These are phyloP conservation scores for Babesia bovis DNA, from an alignment of 169 alveolate genomes.

Conservation along the genomic window DNA sequence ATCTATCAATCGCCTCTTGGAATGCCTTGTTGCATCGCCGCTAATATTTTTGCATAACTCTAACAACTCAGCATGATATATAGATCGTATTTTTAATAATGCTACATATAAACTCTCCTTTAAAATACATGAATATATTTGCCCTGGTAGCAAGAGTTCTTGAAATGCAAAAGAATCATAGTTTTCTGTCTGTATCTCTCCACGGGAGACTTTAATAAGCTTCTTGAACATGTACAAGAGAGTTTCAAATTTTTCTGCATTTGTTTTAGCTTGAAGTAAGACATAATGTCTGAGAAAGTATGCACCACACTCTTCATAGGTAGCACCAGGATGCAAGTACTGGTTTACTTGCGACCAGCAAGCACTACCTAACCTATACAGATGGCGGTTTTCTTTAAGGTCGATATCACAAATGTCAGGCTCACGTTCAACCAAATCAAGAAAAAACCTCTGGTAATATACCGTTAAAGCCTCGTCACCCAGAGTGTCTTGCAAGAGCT, in stretches of 20 bases:
- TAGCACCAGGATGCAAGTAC: constrained; percentile 85
- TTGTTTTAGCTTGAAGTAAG: constrained; percentile 89
- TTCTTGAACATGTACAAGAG: constrained; percentile 93
- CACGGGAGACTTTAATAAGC: constrained; percentile 88
- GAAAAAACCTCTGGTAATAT: constrained; percentile 62
- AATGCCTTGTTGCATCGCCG: constrained; percentile 18
- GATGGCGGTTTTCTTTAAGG: constrained; percentile 80
- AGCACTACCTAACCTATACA: constrained; percentile 79
- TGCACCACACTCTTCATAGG: constrained; percentile 93
- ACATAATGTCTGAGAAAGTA: constrained; percentile 89
- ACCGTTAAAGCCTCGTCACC: constrained; percentile 66
- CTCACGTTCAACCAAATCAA: constrained; percentile 68
- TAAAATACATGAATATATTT: constrained; percentile 76
- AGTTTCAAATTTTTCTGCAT: constrained; percentile 92
- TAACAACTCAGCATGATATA: constrained; percentile 62
- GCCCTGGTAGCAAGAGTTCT: constrained; percentile 83
- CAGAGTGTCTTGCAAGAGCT: constrained; percentile 66
- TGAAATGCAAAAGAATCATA: constrained; percentile 84
- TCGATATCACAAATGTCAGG: constrained; percentile 81
- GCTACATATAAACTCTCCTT: constrained; percentile 77
- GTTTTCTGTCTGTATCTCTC: constrained; percentile 76
- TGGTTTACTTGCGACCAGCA: constrained; percentile 79
- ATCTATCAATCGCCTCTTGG: constrained; percentile 25
- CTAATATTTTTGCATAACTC: constrained; percentile 28
- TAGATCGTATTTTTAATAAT: constrained; percentile 59